A percentile compares a stretch with the other conserved stretches of the same genome.
phyloP scores from a whole-genome alignment of 2,329 filamentous ascomycete species.

The Capronia americana region DNA sequence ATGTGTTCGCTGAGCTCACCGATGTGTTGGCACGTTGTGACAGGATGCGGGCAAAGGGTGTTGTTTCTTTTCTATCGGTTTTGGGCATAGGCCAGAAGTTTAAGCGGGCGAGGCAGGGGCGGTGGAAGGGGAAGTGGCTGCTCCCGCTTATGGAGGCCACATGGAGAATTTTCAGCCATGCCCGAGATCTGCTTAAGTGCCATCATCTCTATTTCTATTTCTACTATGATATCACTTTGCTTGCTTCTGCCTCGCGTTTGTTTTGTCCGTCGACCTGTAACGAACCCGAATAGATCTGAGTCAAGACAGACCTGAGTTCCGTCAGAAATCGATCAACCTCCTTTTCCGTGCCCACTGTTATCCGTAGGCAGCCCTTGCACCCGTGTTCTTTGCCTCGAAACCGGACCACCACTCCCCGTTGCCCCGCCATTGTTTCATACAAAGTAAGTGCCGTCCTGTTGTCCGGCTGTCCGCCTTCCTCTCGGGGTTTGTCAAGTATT shows the following conservation, averaged over 20 bases:
- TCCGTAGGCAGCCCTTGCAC: constrained; percentile 84
- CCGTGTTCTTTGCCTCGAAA: constrained; percentile 93
- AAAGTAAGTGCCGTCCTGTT: constrained; percentile 78
- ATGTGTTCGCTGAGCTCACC: constrained; percentile 16
- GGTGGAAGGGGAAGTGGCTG: constrained; percentile 3
- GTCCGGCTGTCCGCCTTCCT: constrained; percentile 71
- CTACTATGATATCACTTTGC: constrained; percentile 54
- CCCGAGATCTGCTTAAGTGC: constrained; percentile 8
- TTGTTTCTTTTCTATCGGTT: constrained; percentile 32
- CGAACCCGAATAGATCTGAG: constrained; percentile 54
- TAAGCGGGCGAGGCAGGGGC: constrained; percentile 4
- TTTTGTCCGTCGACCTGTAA: constrained; percentile 42
- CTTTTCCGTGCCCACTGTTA: constrained; percentile 87
- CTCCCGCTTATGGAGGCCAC: constrained; percentile 8
- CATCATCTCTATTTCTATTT: background rate
- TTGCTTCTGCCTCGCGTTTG: constrained; percentile 44
- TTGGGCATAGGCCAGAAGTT: constrained; percentile 28
- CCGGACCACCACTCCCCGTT: constrained; percentile 85
- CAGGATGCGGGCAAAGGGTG: constrained; percentile 17
- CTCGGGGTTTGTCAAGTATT: constrained; percentile 70
- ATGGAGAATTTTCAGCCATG: constrained; percentile 5
- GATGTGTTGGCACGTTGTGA: constrained; percentile 33
- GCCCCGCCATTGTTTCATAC: constrained; percentile 84
- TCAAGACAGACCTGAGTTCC: constrained; percentile 65
- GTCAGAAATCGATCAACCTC: constrained; percentile 81